Base-by-base conservation (phyloP, 2,329 filamentous ascomycete species). In the Knufia petricola region DNA sequence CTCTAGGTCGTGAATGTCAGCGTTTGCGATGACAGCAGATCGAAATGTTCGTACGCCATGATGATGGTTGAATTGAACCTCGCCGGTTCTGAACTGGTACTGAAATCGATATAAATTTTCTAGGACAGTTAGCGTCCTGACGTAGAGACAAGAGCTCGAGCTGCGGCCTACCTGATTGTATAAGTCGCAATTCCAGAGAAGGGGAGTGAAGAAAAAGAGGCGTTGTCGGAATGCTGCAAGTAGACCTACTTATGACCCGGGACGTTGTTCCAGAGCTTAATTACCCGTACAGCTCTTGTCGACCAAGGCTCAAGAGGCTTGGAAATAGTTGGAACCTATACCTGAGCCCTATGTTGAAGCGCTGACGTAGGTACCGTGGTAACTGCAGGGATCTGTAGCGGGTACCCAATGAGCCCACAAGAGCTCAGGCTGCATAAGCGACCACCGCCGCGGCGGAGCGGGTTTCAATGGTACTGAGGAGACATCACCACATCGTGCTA, bases 11-110 rank as follows among this genome's bases (percentile, higher is more conserved):
- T 7, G 7, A n/a, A 4, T n/a, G 39, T 28, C 12, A 23, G 15
- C 10, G n/a, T 28, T n/a, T 42, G 39, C 9, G 3, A 21, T 10
- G 20, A 28, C 7, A 3, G 4, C n/a, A 13, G 3, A 7, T 17
- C 13, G 15, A 36, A n/a, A n/a, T 31, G 4, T 32, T 26, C 41
- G 10, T 44, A 44, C 41, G 41, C 17, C 41, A 44, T 44, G 7
- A 28, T 19, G 13, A 44, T 31, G n/a, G 13, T 31, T 28, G n/a
- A 9, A 7, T 15, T 19, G 30, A 44, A 31, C 12, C 19, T 31
- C 20, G 21, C 26, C 7, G 24, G 30, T 44, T 34, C 13, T 9
- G 34, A 15, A 6, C 13, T 9, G 34, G 26, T 9, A 20, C 8
- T 24, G 34, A 44, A 8, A 9, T 26, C 19, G 21, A 9, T 26